These are phyloP conservation scores for Bonnemaisonia californica DNA, from an alignment of 31 red algal species.

Conservation along the genomic window DNA sequence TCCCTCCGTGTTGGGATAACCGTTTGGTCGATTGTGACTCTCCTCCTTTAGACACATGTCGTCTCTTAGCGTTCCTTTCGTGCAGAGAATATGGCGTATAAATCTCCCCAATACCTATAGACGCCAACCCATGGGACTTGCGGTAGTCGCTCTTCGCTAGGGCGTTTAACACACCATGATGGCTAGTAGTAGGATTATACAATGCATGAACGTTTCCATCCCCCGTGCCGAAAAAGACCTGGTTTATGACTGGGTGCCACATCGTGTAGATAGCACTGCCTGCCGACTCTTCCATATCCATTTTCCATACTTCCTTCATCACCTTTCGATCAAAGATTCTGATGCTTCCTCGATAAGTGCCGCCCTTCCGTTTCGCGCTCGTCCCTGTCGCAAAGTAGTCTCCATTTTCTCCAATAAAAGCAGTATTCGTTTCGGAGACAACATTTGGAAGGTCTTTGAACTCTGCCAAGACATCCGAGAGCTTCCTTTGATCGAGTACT, in stretches of 20 bases:
- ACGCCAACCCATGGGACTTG: slow-evolving; percentile 53
- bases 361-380: slow-evolving; percentile 38
- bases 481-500: slow-evolving; percentile 45
- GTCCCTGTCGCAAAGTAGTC: slow-evolving; percentile 63
- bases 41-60: neutral
- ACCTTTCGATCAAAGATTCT: slow-evolving; percentile 32
- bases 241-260: slow-evolving; percentile 65
- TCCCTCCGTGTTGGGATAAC: neutral
- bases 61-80: neutral
- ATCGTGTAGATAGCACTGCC: slow-evolving; percentile 51
- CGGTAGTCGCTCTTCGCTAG: slow-evolving; percentile 49
- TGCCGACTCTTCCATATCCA: slow-evolving; percentile 10
- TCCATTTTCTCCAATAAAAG: slow-evolving; percentile 40
- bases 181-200: slow-evolving; percentile 46
- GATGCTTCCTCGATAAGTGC: slow-evolving; percentile 24
- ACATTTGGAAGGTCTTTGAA: slow-evolving; percentile 48
- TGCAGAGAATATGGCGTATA: slow-evolving; percentile 34
- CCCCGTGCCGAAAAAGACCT: slow-evolving; percentile 60
- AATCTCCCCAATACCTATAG: slow-evolving; percentile 39
- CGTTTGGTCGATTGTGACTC: neutral
- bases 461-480: slow-evolving; percentile 9
- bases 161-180: slow-evolving; percentile 47
- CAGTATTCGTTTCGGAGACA: slow-evolving; percentile 59
- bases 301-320: slow-evolving; percentile 44
- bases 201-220: slow-evolving; percentile 43